Percentiles rank a stretch among this genome's conserved stretches.
Conservation (phyloP, 805 yeast species). For the Metschnikowia cerradonensis region DNA sequence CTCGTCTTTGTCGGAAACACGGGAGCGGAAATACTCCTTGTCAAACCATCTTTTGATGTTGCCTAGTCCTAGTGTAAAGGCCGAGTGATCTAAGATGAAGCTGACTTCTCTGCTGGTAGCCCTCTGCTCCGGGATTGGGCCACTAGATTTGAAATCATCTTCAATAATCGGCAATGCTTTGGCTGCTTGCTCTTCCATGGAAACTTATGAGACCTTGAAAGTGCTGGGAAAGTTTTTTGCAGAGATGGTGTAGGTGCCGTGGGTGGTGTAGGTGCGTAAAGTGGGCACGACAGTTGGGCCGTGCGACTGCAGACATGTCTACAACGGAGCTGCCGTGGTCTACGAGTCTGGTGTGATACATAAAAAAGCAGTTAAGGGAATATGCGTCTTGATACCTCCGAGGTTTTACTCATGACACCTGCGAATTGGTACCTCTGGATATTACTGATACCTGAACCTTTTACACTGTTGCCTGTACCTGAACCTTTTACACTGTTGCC, state of each 20-base stretch:
- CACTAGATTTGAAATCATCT: background rate
- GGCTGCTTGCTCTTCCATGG: background rate
- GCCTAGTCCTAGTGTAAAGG: slow-evolving; percentile 65
- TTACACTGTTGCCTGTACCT: background rate
- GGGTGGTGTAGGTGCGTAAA: background rate
- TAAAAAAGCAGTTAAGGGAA: too few species aligned
- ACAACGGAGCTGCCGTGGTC: background rate
- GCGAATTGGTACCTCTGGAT: too few species aligned
- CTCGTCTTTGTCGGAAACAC: slow-evolving; percentile 18
- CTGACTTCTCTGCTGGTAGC: slow-evolving; percentile 18
- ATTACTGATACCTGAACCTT: background rate
- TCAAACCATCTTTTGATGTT: slow-evolving; percentile 61
- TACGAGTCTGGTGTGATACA: background rate
- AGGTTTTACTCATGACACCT: too few species aligned
- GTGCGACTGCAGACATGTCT: background rate
- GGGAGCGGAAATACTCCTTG: slow-evolving; percentile 29
- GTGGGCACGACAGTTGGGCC: background rate
- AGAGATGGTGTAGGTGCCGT: background rate
- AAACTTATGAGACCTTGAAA: background rate
- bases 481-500: background rate
- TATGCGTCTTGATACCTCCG: too few species aligned
- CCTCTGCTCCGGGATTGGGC: background rate
- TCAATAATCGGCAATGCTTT: background rate
- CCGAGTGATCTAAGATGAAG: slow-evolving; percentile 63
- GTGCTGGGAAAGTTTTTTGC: background rate